Base-by-base conservation (phyloP, 192 early-diverging fungal genomes). In the Coemansia sp. region DNA sequence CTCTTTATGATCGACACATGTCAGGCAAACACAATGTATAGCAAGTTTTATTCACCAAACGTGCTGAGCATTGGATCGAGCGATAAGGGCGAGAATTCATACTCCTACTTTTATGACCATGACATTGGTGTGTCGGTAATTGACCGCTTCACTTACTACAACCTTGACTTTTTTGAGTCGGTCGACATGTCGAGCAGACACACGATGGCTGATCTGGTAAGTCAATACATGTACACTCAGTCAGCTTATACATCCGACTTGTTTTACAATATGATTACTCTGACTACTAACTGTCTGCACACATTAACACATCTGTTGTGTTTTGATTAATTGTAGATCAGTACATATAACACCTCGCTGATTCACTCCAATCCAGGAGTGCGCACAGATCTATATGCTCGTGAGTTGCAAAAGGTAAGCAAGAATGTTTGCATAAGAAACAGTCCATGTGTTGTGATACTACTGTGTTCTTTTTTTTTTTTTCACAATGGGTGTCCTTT, bases 1-100 rank as follows among this genome's bases (percentile, higher is more conserved):
- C 85, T 99, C 64, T 98, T 99, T 75, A 92, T 99, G 86, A 93
- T 95, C 56, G 97, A 99, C 71, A 99, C 97, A 0, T 99, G 97
- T 64, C 97, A 99, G 78, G 97, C 97, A 6, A 95, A 94, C 64
- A 94, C 95, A 8, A 94, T 99, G 93, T 99, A 91, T 63, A 88
- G 87, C 71, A 88, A 91, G 68, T 92, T 99, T 55, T 88, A 94
- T 55, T 93, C 95, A 19, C 95, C 95, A 9, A 96, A 97, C 71
- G 89, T 99, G 11, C 64, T 99, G 27, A 91, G 94, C 57, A 94
- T 94, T 9, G 95, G 95, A 27, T 95, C 93, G 23, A 91, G 90
- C 63, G 60, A 85, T 51, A 86, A 89, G 36, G 91, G 92, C 24
- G 90, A 99, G 66, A 97, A 90, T 77, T 97, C 95, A 9, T 96